phyloP scores from a whole-genome alignment of 1,139 yeast species.

The Yarrowia galli region DNA sequence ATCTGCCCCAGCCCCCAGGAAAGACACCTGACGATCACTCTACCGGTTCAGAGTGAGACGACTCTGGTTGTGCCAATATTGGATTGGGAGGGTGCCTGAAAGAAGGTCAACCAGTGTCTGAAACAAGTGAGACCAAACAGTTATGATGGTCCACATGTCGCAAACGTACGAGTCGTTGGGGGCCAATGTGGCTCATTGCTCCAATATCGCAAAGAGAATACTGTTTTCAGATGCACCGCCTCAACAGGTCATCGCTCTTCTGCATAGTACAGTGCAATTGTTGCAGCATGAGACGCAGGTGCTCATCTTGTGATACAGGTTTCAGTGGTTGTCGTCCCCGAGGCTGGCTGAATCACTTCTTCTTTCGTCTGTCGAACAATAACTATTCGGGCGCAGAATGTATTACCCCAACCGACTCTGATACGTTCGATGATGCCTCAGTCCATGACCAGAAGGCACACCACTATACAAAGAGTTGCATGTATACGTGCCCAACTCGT shows the following conservation, averaged over 20 bases:
- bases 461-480: neutral
- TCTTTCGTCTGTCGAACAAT: neutral
- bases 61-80: neutral
- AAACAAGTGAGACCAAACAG: neutral
- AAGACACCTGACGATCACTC: neutral
- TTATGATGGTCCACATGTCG: neutral
- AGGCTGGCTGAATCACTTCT: neutral
- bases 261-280: neutral
- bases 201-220: neutral
- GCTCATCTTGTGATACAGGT: conserved; percentile 15
- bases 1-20: conserved; percentile 20
- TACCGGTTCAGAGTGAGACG: conserved; percentile 3
- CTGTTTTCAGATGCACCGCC: neutral
- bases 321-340: neutral
- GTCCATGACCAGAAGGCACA: neutral
- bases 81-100: neutral
- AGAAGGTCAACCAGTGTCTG: neutral
- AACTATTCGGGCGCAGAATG: neutral
- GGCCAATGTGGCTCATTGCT: neutral
- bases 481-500: neutral
- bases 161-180: too few relatives aligned
- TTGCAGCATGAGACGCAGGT: conserved; percentile 26
- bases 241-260: neutral
- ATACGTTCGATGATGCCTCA: neutral
- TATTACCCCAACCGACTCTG: neutral